phyloP scores from a whole-genome alignment of 768 basidiomycete genomes.

The Boletus rufocinnamomeus region DNA sequence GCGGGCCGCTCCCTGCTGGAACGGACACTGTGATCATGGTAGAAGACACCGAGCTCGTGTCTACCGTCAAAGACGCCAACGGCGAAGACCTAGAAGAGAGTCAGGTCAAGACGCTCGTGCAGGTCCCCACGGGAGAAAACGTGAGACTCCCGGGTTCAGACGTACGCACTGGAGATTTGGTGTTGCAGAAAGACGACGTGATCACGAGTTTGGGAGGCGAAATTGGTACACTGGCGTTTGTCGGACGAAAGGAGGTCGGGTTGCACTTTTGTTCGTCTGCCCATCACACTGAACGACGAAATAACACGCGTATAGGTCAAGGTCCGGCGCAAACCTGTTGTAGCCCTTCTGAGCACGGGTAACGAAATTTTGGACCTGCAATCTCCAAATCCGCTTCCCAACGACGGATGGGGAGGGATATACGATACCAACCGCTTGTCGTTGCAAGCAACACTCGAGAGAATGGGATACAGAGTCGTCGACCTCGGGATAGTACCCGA shows the following conservation, averaged over 20 bases:
- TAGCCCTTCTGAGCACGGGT: slow-evolving; percentile 84
- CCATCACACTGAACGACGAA: not conserved
- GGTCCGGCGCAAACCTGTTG: slow-evolving; percentile 69
- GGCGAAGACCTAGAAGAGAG: slow-evolving; percentile 61
- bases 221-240: slow-evolving; percentile 78
- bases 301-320: slow-evolving; percentile 48
- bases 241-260: slow-evolving; percentile 68
- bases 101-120: slow-evolving; percentile 65
- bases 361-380: slow-evolving; percentile 77
- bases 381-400: slow-evolving; percentile 34
- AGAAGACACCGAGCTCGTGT: slow-evolving; percentile 82
- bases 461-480: slow-evolving; percentile 73
- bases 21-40: slow-evolving; percentile 89
- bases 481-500: slow-evolving; percentile 84
- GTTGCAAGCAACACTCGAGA: slow-evolving; percentile 64
- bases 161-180: slow-evolving; percentile 64
- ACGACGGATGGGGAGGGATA: slow-evolving; percentile 64
- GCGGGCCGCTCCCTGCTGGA: slow-evolving; percentile 74
- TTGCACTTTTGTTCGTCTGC: not conserved
- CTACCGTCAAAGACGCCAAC: slow-evolving; percentile 42
- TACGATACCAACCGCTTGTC: slow-evolving; percentile 89
- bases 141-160: slow-evolving; percentile 75
- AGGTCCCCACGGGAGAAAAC: slow-evolving; percentile 68
- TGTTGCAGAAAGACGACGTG: slow-evolving; percentile 60
- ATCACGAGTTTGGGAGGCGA: slow-evolving; percentile 75